Evolutionary conservation across 1,284 basidiomycete genomes (phyloP), one percentile per base, ranked within the genome.

Genomic region (Xerocomus amazonicus): DNA sequence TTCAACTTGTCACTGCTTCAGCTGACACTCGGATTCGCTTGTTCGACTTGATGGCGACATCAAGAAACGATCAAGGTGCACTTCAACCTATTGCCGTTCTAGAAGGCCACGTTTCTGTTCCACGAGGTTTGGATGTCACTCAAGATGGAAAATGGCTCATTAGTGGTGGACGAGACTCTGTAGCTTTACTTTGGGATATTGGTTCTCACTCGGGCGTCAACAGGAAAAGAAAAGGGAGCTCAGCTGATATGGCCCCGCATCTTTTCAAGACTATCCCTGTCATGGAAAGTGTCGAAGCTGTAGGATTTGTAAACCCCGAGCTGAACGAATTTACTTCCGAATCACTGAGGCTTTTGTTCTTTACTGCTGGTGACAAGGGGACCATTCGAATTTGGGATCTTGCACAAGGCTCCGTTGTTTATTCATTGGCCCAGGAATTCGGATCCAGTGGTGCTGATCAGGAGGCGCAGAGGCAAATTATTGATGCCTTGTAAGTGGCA

Each of bases 91-190:
- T 84, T 55, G 83, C 82, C 13, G 77, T 94, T 19, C 74, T 97
- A 7, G 92, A 97, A 62, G 93, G 92, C 1, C 95, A 97, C 67
- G 88, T 91, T 38, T 92, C 89, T 39, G 92, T 95, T 32, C 92
- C 93, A 14, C 76, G 95, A 47, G 93, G 91, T 2, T 74, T 97
- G 40, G 90, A 89, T 55, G 81, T 93, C 28, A 87, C 86, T n/a
- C 66, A 67, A 4, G 92, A 97, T 65, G 93, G 93, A 9, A 81
- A 81, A 62, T 93, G 87, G 83, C 77, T 96, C 16, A 72, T 97
- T 50, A 92, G 86, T 47, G 93, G 90, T 16, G 94, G 93, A 36
- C 75, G 94, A 50, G 94, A 98, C 69, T 87, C 91, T 12, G 92
- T 97, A 4, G 87, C 91, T 16, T 72, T 96, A 41, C 75, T 97